Evolutionary conservation across 176 grass and related monocot species (phyloP).

Genomic region (Bromus sterilis): DNA sequence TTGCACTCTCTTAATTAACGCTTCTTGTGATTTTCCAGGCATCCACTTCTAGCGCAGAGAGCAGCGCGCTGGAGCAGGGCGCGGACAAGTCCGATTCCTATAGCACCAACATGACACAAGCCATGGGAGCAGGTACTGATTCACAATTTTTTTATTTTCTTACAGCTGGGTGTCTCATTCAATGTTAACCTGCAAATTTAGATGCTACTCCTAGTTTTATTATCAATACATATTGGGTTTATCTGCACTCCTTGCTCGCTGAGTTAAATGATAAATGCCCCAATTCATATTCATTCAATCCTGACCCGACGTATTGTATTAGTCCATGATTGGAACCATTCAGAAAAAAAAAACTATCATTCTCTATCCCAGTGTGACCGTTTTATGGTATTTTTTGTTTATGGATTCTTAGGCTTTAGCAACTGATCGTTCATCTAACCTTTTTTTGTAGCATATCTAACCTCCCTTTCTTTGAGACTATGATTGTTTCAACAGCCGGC

Average conservation of each 20-base stretch:
- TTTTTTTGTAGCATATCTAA: background rate
- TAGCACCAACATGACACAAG: slow-evolving; percentile 76
- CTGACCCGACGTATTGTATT: background rate
- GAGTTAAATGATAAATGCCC: background rate
- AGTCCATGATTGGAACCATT: background rate
- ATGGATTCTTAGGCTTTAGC: background rate
- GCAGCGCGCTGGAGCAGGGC: slow-evolving; percentile 23
- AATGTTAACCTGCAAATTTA: background rate
- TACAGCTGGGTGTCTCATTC: background rate
- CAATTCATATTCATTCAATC: background rate
- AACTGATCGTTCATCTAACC: background rate
- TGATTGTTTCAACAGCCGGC: background rate
- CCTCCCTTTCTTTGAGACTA: background rate
- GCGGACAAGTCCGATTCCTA: slow-evolving; percentile 60
- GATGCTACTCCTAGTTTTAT: background rate
- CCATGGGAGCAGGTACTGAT: slow-evolving; percentile 82
- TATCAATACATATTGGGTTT: background rate
- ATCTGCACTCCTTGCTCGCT: background rate
- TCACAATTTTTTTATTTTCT: background rate
- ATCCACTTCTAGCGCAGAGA: slow-evolving; percentile 45
- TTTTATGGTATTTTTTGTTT: background rate
- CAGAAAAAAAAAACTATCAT: background rate
- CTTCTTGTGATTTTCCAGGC: slow-evolving; percentile 13
- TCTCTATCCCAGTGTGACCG: background rate
- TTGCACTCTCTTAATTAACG: background rate